Percentiles rank a stretch among this genome's conserved stretches.
Conservation (phyloP, 108 stramenopile species). For the Pseudonitzschia multiseries region DNA sequence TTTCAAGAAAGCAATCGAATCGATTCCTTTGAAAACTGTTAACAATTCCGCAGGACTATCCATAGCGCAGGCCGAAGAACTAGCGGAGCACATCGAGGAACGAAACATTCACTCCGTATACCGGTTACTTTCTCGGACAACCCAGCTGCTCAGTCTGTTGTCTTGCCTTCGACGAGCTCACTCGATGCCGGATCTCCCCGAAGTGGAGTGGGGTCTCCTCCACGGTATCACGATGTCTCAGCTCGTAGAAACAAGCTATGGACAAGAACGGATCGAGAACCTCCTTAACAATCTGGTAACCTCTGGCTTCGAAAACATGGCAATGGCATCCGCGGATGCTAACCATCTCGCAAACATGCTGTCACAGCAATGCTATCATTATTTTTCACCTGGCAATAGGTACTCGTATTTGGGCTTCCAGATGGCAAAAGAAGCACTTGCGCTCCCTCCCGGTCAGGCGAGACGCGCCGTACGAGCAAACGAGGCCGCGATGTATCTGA, state of each 20-base stretch:
- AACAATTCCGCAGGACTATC: constrained; percentile 11
- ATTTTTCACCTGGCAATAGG: constrained; percentile 77
- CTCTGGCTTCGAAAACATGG: constrained; percentile 24
- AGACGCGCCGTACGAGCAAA: constrained; percentile 39
- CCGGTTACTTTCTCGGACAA: constrained; percentile 68
- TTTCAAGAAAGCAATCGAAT: constrained; percentile 58
- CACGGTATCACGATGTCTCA: constrained; percentile 75
- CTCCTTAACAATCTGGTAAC: constrained; percentile 76
- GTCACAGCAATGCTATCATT: constrained; percentile 81
- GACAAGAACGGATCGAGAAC: constrained; percentile 75
- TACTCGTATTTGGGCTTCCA: constrained; percentile 83
- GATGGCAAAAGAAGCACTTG: constrained; percentile 60
- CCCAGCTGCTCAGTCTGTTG: constrained; percentile 73
- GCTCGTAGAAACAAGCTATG: constrained; percentile 61
- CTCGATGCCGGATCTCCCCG: constrained; percentile 58
- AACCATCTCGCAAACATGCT: constrained; percentile 64
- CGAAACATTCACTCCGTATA: constrained; percentile 83
- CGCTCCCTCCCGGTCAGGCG: constrained; percentile 34
- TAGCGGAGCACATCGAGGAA: constrained; percentile 69
- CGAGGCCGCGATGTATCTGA: constrained; percentile 57
- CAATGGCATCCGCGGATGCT: constrained; percentile 47
- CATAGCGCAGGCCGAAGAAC: constrained; percentile 44
- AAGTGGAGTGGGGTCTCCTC: constrained; percentile 84
- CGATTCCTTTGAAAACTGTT: constrained; percentile 50
- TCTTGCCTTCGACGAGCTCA: constrained; percentile 69